Conservation (phyloP, 805 yeast species). For the Starmerella ratchasimensis region DNA sequence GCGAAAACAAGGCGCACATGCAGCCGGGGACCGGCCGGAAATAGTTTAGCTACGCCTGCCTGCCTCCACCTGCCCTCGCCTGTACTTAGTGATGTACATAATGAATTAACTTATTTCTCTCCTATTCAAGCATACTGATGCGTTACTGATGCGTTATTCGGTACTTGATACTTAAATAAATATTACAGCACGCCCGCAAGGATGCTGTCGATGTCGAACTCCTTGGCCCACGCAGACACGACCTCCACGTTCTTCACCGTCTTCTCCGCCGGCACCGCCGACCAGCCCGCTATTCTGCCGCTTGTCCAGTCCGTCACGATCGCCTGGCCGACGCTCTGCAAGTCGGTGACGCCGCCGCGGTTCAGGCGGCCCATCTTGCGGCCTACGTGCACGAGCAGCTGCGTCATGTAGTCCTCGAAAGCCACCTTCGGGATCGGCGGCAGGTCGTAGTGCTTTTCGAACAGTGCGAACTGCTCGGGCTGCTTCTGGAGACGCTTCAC, state of each 20-base stretch:
- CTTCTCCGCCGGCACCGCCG: slow-evolving; percentile 43
- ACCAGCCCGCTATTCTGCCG: slow-evolving; percentile 88
- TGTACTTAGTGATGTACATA: no score
- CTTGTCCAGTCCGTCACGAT: slow-evolving; percentile 94
- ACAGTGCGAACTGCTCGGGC: slow-evolving; percentile 48
- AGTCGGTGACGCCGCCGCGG: slow-evolving; percentile 83
- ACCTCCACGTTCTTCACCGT: slow-evolving; percentile 48
- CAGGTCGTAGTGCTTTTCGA: slow-evolving; percentile 57
- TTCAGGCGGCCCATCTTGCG: slow-evolving; percentile 85
- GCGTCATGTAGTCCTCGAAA: slow-evolving; percentile 66
- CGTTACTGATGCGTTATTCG: no score
- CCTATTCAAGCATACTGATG: no score
- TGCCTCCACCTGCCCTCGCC: not conserved
- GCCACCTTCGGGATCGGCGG: slow-evolving; percentile 67
- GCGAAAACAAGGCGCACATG: slow-evolving; percentile 1
- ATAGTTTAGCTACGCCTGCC: slow-evolving; percentile 1
- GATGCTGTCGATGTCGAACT: slow-evolving; percentile 79
- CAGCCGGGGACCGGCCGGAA: slow-evolving; percentile 1
- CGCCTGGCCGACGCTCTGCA: slow-evolving; percentile 68
- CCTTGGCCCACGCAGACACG: slow-evolving; percentile 85
- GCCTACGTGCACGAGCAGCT: slow-evolving; percentile 81
- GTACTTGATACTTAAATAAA: not conserved
- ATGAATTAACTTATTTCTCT: no score
- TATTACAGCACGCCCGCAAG: slow-evolving; percentile 28
- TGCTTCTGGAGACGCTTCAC: slow-evolving; percentile 64